Conservation (phyloP, 2,329 filamentous ascomycete genomes). For the Neonectria neomacrospora region DNA sequence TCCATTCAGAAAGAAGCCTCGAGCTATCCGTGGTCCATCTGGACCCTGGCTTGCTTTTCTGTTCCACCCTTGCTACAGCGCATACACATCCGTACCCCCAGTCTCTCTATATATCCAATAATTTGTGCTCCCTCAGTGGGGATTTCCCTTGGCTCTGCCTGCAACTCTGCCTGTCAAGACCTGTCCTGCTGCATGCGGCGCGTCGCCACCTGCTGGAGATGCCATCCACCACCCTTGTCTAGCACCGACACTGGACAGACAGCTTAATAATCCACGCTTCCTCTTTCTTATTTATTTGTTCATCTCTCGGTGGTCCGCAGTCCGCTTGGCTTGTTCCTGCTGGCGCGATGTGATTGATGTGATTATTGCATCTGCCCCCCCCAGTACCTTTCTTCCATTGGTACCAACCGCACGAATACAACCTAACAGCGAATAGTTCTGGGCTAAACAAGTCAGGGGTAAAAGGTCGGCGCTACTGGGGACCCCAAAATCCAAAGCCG, state of each 20-base stretch:
- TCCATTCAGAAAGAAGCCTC: conserved; percentile 15
- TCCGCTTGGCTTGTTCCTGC: conserved; percentile 5
- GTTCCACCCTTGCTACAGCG: conserved; percentile 20
- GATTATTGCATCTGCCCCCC: conserved; percentile 17
- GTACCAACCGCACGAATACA: no score
- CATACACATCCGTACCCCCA: neutral
- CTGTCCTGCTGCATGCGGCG: neutral
- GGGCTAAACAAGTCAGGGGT: conserved; percentile 24
- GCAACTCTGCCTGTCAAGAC: neutral
- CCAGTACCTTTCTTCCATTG: neutral
- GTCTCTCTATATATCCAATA: neutral
- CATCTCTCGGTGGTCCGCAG: neutral
- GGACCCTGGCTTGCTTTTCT: conserved; percentile 13
- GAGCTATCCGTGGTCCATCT: conserved; percentile 9
- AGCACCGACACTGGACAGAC: neutral
- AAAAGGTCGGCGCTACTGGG: conserved; percentile 15
- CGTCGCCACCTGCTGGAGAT: no score
- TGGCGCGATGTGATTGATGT: conserved; percentile 25
- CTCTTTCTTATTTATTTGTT: neutral
- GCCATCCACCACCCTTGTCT: no score
- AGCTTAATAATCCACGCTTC: neutral
- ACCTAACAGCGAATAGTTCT: neutral
- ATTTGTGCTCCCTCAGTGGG: neutral
- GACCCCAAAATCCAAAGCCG: neutral
- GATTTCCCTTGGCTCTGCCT: neutral